Evolutionary conservation across 148 eudicot species (phyloP).

Genomic region (Amaranthus cruentus): DNA sequence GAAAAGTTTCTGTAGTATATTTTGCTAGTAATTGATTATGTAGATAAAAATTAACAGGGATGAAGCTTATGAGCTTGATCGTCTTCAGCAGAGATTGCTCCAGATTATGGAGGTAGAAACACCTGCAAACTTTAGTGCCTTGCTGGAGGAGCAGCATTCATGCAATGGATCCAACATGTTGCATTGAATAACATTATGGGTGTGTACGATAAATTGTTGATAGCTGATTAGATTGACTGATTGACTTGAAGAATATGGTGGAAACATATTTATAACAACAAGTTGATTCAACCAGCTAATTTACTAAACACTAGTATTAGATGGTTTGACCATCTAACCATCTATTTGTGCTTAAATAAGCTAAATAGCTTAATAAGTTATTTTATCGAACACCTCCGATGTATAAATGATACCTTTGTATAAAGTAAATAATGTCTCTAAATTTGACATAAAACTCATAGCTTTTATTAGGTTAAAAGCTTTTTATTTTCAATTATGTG

Average conservation of each 20-base stretch:
- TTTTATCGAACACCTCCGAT: no score
- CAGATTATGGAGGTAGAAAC: constrained; percentile 32
- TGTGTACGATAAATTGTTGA: no score
- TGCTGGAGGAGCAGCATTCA: constrained; percentile 27
- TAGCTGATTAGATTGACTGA: no score
- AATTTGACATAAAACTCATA: constrained; percentile 14
- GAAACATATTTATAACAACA: no score
- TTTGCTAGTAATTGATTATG: not conserved
- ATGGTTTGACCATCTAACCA: no score
- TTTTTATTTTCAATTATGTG: not conserved
- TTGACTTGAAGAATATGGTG: no score
- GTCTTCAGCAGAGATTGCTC: constrained; percentile 62
- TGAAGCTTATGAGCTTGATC: constrained; percentile 45
- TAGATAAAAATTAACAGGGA: constrained; percentile 29
- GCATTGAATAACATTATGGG: constrained; percentile 16
- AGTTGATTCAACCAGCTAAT: no score
- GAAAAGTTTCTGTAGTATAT: not conserved
- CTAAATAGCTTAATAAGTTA: no score
- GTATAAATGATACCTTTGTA: constrained; percentile 10
- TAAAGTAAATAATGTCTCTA: constrained; percentile 8
- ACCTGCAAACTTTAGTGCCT: constrained; percentile 7
- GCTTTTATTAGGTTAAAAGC: constrained; percentile 3
- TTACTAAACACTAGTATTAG: no score
- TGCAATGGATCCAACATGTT: constrained; percentile 42
- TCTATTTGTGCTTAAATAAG: no score